These are phyloP conservation scores for Candolleomyces efflorescens DNA, from an alignment of 768 basidiomycete species.

Conservation along the genomic window DNA sequence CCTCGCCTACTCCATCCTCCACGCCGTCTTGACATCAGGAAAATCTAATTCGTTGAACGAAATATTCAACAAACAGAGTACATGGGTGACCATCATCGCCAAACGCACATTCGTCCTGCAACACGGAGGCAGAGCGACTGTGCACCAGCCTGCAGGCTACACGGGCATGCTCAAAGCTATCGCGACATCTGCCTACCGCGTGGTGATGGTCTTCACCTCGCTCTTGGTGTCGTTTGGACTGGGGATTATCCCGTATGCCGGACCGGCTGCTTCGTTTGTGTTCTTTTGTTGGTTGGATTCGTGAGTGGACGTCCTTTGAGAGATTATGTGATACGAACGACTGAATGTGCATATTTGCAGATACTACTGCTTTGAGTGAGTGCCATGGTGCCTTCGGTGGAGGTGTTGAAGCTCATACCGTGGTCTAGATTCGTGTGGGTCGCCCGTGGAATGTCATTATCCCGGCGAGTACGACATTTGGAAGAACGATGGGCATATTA, in stretches of 20 bases:
- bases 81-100: conserved; percentile 76
- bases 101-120: conserved; percentile 69
- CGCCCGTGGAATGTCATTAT: conserved; percentile 64
- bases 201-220: conserved; percentile 78
- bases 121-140: conserved; percentile 56
- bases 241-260: conserved; percentile 59
- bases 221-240: conserved; percentile 64
- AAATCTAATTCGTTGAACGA: too few relatives aligned
- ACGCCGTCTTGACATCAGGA: conserved; percentile 6
- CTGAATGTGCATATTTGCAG: conserved; percentile 33
- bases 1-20: not conserved
- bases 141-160: conserved; percentile 55
- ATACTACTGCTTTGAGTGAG: conserved; percentile 89
- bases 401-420: not conserved
- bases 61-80: conserved; percentile 62
- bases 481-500: conserved; percentile 92
- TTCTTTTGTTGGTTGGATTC: conserved; percentile 87
- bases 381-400: not conserved
- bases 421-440: conserved; percentile 69
- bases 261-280: conserved; percentile 54
- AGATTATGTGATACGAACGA: too few relatives aligned
- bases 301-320: too few relatives aligned
- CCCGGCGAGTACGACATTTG: conserved; percentile 63
- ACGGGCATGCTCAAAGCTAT: conserved; percentile 68
- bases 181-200: conserved; percentile 77